These are phyloP conservation scores for Pyropia haitanensis DNA, from an alignment of 23 red algal species.

Conservation along the genomic window DNA sequence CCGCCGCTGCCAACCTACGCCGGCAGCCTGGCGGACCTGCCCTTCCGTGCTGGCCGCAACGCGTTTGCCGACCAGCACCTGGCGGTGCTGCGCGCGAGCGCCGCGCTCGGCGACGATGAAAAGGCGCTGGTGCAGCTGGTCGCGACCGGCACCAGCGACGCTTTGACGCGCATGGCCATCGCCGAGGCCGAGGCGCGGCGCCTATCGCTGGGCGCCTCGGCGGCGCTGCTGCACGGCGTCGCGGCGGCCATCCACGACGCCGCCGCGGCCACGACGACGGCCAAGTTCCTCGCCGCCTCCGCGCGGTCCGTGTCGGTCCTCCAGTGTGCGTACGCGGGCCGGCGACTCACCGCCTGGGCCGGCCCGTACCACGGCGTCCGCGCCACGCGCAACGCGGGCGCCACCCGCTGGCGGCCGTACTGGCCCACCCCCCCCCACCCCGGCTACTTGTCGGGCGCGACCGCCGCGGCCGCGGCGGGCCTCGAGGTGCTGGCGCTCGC, in stretches of 20 bases:
- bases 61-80: constrained; percentile 21
- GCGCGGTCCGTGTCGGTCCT: constrained; percentile 15
- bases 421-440: constrained; percentile 20
- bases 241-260: constrained; percentile 21
- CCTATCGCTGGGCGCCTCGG: neutral
- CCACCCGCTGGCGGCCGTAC: constrained; percentile 11
- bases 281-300: constrained; percentile 9
- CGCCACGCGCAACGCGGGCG: neutral
- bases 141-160: neutral
- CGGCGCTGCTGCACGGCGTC: constrained; percentile 12
- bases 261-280: constrained; percentile 3
- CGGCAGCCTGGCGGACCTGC: constrained; percentile 8
- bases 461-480: constrained; percentile 20
- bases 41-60: constrained; percentile 2
- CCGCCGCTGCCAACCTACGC: constrained; percentile 9
- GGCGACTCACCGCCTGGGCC: constrained; percentile 8
- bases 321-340: constrained; percentile 18
- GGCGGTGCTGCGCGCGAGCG: constrained; percentile 1
- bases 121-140: constrained; percentile 23
- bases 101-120: constrained; percentile 6
- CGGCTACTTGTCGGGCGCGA: constrained; percentile 15
- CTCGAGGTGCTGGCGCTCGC: constrained; percentile 10
- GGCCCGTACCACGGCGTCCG: constrained; percentile 26
- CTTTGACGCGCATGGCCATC: constrained; percentile 1
- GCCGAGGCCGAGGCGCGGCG: constrained; percentile 10